Evolutionary conservation across 2,329 filamentous ascomycete genomes (phyloP), one percentile per base, ranked within the genome.

Genomic region (Paracoccidioides brasiliensis): DNA sequence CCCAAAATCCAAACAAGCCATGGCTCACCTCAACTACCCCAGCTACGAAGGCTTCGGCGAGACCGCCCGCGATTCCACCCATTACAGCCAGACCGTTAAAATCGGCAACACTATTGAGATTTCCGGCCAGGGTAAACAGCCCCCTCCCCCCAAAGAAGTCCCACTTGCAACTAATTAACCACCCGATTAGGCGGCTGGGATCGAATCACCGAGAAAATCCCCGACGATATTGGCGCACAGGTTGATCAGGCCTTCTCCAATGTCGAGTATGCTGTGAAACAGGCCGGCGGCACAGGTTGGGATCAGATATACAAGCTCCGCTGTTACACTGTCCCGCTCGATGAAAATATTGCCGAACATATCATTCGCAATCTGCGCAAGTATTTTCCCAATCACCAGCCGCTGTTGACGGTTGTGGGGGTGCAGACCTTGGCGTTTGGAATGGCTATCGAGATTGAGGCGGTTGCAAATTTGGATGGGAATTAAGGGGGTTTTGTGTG

Each of bases 401-500:
- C 79, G 0, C 68, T 79, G 0, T 80, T 76, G 76, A 83, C 79
- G 0, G 71, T 67, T 56, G 67, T 83, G 12, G 79, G 76, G 0
- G 79, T 83, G 0, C 60, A 67, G 1, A 61, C 67, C 38, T 63
- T 83, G 5, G 79, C 69, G 0, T 64, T 71, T 55, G 72, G 70
- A 37, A 83, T 83, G 80, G 64, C 69, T 28, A 72, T 83, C 3
- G 80, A 83, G 67, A 78, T 83, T 64, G 80, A 83, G 64, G 79
- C 80, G 8, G 68, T 70, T 7, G 78, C 78, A 0, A 67, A 77
- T 65, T 72, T 72, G 33, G 56, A 51, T 2, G 42, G n/a, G 22
- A 32, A 10, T 14, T 30, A 2, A 9, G 8, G 49, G 5, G 12
- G 3, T 5, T 1, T 42, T 8, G 12, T 14, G 10, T 28, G 6